A percentile compares a stretch with the other conserved stretches of the same genome.
phyloP scores from a whole-genome alignment of 2,329 filamentous ascomycete genomes.

The Blastomyces parvus region DNA sequence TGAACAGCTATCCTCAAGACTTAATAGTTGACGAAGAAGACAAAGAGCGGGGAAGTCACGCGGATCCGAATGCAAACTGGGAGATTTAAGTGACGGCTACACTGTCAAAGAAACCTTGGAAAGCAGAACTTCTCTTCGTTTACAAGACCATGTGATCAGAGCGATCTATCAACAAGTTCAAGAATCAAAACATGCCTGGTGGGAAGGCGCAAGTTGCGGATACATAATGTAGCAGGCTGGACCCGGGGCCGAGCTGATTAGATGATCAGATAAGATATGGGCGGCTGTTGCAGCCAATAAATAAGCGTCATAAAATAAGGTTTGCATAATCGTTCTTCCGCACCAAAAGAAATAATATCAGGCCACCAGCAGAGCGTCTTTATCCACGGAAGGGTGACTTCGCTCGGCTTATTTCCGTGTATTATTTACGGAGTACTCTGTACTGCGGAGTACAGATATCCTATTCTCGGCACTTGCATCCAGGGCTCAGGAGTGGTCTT shows the following conservation, averaged over 20 bases:
- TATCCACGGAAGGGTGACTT: too few species aligned
- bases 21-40: not conserved
- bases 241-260: not conserved
- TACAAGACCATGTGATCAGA: not conserved
- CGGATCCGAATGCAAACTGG: not conserved
- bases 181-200: not conserved
- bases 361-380: not conserved
- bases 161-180: not conserved
- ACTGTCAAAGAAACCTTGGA: not conserved
- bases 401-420: too few species aligned
- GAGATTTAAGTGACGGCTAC: not conserved
- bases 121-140: not conserved
- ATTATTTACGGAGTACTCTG: too few species aligned
- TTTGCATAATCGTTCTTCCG: not conserved
- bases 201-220: not conserved
- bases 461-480: too few species aligned
- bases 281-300: not conserved
- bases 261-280: slow-evolving; percentile 7
- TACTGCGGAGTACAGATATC: too few species aligned
- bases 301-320: not conserved
- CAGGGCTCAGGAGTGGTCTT: too few species aligned
- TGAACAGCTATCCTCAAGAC: not conserved
- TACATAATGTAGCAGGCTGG: too few species aligned
- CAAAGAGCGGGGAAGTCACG: not conserved
- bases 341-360: not conserved